Base-by-base conservation (phyloP, 768 basidiomycete genomes). In the Mycena vulgaris region DNA sequence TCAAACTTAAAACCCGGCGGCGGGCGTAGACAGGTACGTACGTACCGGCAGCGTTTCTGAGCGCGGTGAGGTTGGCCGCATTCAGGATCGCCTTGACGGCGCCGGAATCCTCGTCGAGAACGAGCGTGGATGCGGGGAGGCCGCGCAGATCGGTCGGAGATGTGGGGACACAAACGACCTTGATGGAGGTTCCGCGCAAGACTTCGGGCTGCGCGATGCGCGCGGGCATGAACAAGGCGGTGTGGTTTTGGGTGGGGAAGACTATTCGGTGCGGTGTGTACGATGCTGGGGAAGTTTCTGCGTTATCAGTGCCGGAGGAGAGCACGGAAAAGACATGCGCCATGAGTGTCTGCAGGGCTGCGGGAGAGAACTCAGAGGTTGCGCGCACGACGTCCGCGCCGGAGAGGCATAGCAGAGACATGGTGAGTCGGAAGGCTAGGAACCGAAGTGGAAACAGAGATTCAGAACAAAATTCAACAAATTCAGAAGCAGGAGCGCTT, bases 221-320 rank as follows among this genome's bases (percentile, higher is more conserved):
- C 9, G 93, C 89, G 2, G 96, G 95, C 96, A 97, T 97, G 80
- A 95, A 93, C 3, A 98, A 83, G 0, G 87, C 83, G 1, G 86
- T 91, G 72, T 95, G 89, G 48, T 85, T 83, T 10, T 78, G 74
- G 58, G 86, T 89, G 0, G 83, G 81, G 14, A 96, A 77, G 0
- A 84, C 80, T 0, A 86, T 88, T 56, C 95, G 86, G 62, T 89
- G 91, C 5, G 95, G 95, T 14, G 81, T 83, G 61, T 82, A 79
- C 63, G 78, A 40, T 30, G 65, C 75, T 63, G 27, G 75, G n/a
- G n/a, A n/a, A 49, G 40, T 66, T 62, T 45, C 68, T 73, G 25
- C 69, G 65, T 39, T 62, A 67, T 21, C 42, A n/a, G n/a, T n/a
- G 19, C 45, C 40, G 2, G 83, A 80, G 8, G 85, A 83, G n/a